phyloP scores from a whole-genome alignment of 345 rosid genomes.

The Citrus unshiu region DNA sequence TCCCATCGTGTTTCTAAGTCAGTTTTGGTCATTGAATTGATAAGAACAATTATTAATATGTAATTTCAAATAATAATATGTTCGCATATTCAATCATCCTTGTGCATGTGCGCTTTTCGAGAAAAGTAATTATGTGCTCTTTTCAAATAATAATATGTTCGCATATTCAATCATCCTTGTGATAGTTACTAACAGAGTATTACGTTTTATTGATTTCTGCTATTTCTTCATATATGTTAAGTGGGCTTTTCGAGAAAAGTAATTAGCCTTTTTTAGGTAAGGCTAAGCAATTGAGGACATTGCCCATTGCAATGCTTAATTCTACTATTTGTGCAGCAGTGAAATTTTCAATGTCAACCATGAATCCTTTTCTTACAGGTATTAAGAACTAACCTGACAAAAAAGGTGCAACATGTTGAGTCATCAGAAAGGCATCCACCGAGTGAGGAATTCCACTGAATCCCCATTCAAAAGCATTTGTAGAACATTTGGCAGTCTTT shows the following conservation, averaged over 20 bases:
- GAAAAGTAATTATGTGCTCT: no score
- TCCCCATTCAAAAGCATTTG: conserved; percentile 98
- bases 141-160: no score
- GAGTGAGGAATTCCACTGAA: conserved; percentile 76
- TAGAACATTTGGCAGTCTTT: conserved; percentile 10
- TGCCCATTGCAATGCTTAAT: background rate
- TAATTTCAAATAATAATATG: background rate
- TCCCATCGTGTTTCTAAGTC: background rate
- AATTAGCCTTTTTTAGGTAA: background rate
- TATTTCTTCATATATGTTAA: background rate
- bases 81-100: no score
- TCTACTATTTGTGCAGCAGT: background rate
- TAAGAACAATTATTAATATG: background rate
- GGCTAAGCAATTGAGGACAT: background rate
- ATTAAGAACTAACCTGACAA: conserved; percentile 58
- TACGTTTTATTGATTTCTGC: background rate
- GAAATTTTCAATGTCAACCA: background rate
- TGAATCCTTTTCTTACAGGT: background rate
- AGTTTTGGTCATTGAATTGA: background rate
- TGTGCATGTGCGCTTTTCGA: no score
- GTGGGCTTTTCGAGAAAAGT: no score
- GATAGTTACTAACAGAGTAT: background rate
- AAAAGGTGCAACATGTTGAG: conserved; percentile 71
- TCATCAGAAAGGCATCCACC: conserved; percentile 84
- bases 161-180: no score